phyloP scores from a whole-genome alignment of 2,329 filamentous ascomycete species.

The Neofusicoccum sp. region DNA sequence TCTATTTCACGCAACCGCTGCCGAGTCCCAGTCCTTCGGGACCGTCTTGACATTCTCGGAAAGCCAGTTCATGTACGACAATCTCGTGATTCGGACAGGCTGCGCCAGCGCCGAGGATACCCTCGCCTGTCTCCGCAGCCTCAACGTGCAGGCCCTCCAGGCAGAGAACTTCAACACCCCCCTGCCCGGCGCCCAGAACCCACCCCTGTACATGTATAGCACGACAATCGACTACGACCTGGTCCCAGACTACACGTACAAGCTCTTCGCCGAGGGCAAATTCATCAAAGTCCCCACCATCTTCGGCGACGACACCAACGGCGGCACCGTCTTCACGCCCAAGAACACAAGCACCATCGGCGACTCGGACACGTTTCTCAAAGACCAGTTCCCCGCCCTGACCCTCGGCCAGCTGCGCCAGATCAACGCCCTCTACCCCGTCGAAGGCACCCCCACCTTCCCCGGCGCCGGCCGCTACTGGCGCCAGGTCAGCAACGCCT shows the following conservation, averaged over 20 bases:
- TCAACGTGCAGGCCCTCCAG: slow-evolving; percentile 47
- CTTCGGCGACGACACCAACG: slow-evolving; percentile 59
- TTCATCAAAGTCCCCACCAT: slow-evolving; percentile 56
- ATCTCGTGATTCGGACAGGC: slow-evolving; percentile 48
- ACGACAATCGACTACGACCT: slow-evolving; percentile 53
- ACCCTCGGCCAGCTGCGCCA: slow-evolving; percentile 49
- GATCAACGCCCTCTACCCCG: slow-evolving; percentile 59
- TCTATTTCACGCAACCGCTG: slow-evolving; percentile 54
- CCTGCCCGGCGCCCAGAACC: slow-evolving; percentile 42
- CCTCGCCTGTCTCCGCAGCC: slow-evolving; percentile 49
- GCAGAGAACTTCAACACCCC: slow-evolving; percentile 45
- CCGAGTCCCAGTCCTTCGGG: slow-evolving; percentile 55
- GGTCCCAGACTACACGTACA: slow-evolving; percentile 51
- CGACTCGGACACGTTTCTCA: slow-evolving; percentile 56
- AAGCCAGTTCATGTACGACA: slow-evolving; percentile 54
- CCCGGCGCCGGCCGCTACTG: slow-evolving; percentile 55
- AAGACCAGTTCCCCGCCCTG: slow-evolving; percentile 58
- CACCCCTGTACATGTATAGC: slow-evolving; percentile 52
- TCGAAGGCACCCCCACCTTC: slow-evolving; percentile 42
- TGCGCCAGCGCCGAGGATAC: slow-evolving; percentile 44
- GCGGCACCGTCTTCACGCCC: slow-evolving; percentile 63
- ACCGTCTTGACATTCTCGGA: slow-evolving; percentile 48
- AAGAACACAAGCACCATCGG: slow-evolving; percentile 45
- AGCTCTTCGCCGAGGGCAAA: slow-evolving; percentile 47
- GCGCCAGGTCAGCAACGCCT: slow-evolving; percentile 57